Evolutionary conservation across 805 yeast genomes (phyloP), one percentile per base, ranked within the genome.

Genomic region (Kodamaea laetipori): DNA sequence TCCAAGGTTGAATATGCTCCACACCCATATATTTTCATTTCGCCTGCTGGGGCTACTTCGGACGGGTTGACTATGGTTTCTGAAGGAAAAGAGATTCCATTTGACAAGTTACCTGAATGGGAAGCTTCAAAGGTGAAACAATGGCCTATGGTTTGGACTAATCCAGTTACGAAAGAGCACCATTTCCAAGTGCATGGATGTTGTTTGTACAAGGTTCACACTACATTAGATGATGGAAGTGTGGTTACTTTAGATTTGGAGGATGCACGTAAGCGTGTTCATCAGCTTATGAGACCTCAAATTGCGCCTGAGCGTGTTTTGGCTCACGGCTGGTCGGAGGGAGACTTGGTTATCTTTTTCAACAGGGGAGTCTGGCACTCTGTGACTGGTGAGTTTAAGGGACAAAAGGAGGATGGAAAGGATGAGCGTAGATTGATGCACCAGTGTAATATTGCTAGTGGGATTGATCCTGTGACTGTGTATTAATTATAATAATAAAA

Each of bases 341-440:
- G 96, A 44, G 96, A 89, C 56, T 74, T 89, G 57, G 94, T 87
- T 26, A 82, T 89, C 44, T 89, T 89, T 73, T 88, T 74, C 67
- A 89, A 89, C 73, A 76, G 92, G 61, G 96, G 96, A 34, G 90
- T 89, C 8, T 86, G 92, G 85, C 96, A 89, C 61, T 81, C 92
- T 1, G 96, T 89, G 24, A 88, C 96, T 11, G 95, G 96, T 41
- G 95, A 88, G 64, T 84, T 89, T 66, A 69, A 70, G 53, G 75
- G 73, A 4, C 62, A 65, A 35, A 53, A 53, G 5, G 43, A 49
- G 15, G 55, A 58, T 34, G 82, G 78, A 13, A 76, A 76, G 13
- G 87, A 84, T 37, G 94, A 88, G 59, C 80, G 78, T 56, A 78
- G 96, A 64, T 72, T 89, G 58, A 88, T 89, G 95, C 96, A 89